phyloP scores from a whole-genome alignment of 2,329 filamentous ascomycete genomes.

The Clonostachys rosea region DNA sequence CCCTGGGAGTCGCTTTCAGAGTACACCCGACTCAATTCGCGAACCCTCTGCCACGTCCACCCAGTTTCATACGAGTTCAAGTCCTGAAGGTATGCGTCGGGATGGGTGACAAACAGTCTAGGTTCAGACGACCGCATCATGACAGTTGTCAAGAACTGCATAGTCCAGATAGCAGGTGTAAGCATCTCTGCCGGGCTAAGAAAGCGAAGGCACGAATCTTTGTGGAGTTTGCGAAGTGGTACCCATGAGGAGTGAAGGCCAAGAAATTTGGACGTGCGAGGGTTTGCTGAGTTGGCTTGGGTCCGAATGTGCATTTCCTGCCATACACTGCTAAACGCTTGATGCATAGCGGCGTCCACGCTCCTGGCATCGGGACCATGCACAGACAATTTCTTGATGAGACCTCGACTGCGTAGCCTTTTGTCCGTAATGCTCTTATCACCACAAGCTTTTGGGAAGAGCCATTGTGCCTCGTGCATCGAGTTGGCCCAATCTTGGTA shows the following conservation, averaged over 20 bases:
- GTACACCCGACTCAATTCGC: constrained; percentile 55
- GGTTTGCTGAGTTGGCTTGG: constrained; percentile 15
- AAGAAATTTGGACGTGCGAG: constrained; percentile 37
- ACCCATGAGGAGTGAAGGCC: constrained; percentile 67
- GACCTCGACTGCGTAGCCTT: constrained; percentile 69
- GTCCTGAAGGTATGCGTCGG: constrained; percentile 69
- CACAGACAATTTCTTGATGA: constrained; percentile 61
- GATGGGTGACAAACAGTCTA: constrained; percentile 71
- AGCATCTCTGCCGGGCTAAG: constrained; percentile 68
- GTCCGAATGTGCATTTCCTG: constrained; percentile 33
- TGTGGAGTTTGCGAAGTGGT: constrained; percentile 73
- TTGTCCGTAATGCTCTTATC: constrained; percentile 59
- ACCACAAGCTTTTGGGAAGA: constrained; percentile 65
- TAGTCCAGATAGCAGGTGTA: constrained; percentile 67
- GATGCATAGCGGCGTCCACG: constrained; percentile 57
- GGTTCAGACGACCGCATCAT: constrained; percentile 68
- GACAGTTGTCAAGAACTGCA: constrained; percentile 65
- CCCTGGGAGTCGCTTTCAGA: constrained; percentile 37
- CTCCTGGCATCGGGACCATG: constrained; percentile 61
- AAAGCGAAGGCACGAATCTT: constrained; percentile 68
- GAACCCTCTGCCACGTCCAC: constrained; percentile 70
- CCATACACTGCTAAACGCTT: constrained; percentile 57
- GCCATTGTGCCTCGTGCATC: constrained; percentile 50
- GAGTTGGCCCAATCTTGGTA: constrained; percentile 39
- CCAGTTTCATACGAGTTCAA: constrained; percentile 42